Evolutionary conservation across 2,329 filamentous ascomycete genomes (phyloP).

Genomic region (Albophoma yamanashiensis): DNA sequence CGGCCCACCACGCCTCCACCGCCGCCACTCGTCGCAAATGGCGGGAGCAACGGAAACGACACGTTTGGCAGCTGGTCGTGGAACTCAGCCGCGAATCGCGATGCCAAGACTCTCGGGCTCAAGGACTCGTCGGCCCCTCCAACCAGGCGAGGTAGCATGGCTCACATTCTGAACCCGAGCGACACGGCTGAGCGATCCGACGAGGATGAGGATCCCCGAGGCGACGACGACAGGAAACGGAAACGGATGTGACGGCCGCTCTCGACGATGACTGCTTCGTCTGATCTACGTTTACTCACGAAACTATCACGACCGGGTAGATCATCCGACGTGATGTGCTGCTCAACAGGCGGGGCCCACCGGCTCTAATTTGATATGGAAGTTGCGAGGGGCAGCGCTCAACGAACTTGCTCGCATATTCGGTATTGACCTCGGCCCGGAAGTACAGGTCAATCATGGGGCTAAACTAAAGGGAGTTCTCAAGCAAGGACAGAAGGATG

Average conservation of each 20-base stretch:
- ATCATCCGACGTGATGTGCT: neutral
- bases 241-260: constrained; percentile 40
- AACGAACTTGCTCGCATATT: neutral
- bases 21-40: constrained; percentile 35
- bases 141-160: constrained; percentile 49
- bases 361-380: neutral
- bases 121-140: constrained; percentile 46
- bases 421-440: neutral
- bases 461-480: neutral
- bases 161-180: constrained; percentile 51
- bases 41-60: constrained; percentile 24
- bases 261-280: neutral
- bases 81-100: constrained; percentile 36
- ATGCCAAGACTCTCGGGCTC: constrained; percentile 37
- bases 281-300: neutral
- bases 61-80: constrained; percentile 47
- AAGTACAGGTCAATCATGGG: neutral
- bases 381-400: neutral
- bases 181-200: constrained; percentile 44
- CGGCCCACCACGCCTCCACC: constrained; percentile 43
- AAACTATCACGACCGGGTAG: neutral
- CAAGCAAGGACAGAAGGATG: neutral
- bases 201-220: constrained; percentile 43
- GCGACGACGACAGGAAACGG: constrained; percentile 50
- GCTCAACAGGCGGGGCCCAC: neutral